A percentile compares a stretch with the other conserved stretches of the same genome.
phyloP scores from a whole-genome alignment of 495 filamentous ascomycete species.

The Pyronema domesticum region DNA sequence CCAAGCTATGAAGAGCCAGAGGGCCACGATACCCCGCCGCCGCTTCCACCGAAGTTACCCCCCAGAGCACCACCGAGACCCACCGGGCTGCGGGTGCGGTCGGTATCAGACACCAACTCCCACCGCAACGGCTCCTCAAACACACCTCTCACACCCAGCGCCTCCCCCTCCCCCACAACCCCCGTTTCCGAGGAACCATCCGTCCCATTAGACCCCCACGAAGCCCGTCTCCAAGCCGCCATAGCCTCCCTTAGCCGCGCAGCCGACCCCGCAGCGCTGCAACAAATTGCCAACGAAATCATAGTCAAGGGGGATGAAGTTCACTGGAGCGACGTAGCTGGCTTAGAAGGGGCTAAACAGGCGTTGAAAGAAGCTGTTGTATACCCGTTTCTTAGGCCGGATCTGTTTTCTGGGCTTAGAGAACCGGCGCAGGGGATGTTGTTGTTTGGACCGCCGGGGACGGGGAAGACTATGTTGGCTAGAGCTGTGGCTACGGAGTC shows the following conservation, averaged over 20 bases:
- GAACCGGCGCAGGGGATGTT: conserved; percentile 93
- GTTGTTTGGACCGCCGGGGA: conserved; percentile 89
- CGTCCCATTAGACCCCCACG: background rate
- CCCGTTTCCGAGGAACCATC: background rate
- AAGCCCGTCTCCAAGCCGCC: conserved; percentile 36
- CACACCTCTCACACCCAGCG: background rate
- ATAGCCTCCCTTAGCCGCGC: conserved; percentile 62
- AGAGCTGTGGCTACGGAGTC: conserved; percentile 90
- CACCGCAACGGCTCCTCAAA: too few relatives aligned
- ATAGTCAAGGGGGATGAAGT: conserved; percentile 90
- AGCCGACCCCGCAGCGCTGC: conserved; percentile 63
- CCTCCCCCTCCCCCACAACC: background rate
- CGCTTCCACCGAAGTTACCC: background rate
- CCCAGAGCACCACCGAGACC: too few relatives aligned
- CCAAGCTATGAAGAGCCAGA: background rate
- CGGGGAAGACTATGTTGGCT: conserved; percentile 96
- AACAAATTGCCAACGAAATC: conserved; percentile 90
- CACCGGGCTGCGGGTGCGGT: too few relatives aligned
- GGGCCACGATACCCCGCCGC: background rate
- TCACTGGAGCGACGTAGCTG: conserved; percentile 87
- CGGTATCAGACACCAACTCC: too few relatives aligned
- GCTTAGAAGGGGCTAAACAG: conserved; percentile 74
- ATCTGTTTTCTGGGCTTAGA: conserved; percentile 85
- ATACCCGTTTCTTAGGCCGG: conserved; percentile 89
- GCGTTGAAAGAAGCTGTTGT: conserved; percentile 93